Evolutionary conservation across 202 grass and related monocot species (phyloP).

Genomic region (Elaeis oleifera): DNA sequence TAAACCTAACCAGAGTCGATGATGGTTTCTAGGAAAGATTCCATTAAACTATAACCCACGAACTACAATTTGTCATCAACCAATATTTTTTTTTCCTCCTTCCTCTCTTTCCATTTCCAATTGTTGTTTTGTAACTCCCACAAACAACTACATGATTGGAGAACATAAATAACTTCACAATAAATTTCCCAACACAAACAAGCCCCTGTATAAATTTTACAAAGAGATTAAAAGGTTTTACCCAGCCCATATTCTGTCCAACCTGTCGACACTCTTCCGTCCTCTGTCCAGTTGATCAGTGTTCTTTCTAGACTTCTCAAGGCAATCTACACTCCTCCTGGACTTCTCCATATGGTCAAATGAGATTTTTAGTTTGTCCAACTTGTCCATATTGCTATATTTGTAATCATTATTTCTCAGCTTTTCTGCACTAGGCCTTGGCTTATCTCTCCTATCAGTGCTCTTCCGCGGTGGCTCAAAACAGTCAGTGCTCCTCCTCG

Average conservation of each 20-base stretch:
- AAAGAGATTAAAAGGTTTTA: conserved; percentile 33
- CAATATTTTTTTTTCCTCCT: too few species aligned
- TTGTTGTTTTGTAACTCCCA: conserved; percentile 2
- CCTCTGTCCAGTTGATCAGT: conserved; percentile 56
- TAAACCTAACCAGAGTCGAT: too few species aligned
- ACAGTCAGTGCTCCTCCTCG: conserved; percentile 46
- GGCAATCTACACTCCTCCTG: conserved; percentile 55
- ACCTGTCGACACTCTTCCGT: conserved; percentile 65
- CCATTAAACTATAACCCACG: too few species aligned
- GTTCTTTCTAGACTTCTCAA: conserved; percentile 56
- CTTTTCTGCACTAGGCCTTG: conserved; percentile 40
- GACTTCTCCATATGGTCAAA: conserved; percentile 71
- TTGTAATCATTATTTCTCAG: conserved; percentile 45
- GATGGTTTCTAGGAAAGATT: too few species aligned
- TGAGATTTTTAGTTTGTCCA: conserved; percentile 56
- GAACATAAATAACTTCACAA: conserved; percentile 30
- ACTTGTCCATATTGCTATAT: conserved; percentile 70
- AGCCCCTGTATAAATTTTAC: conserved; percentile 42
- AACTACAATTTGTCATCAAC: too few species aligned
- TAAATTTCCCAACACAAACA: conserved; percentile 29
- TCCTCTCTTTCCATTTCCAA: too few species aligned
- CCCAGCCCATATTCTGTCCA: conserved; percentile 77
- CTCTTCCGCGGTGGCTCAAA: conserved; percentile 51
- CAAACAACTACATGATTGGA: conserved; percentile 26
- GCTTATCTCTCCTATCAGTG: conserved; percentile 43